Base-by-base conservation (phyloP, 192 early-diverging fungal species). In the Linnemannia hyalina region DNA sequence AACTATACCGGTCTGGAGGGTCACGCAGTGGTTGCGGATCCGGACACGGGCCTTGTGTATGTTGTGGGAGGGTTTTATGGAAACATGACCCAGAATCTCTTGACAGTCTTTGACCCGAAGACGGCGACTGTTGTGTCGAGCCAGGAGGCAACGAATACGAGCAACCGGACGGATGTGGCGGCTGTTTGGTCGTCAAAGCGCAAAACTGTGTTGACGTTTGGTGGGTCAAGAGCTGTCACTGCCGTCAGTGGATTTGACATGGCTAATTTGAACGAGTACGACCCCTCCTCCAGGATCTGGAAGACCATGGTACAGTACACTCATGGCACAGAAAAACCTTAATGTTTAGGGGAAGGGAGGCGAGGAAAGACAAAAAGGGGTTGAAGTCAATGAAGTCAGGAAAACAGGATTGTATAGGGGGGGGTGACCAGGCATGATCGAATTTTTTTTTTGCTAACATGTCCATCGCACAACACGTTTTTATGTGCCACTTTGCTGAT, bases 121-220 rank as follows among this genome's bases (percentile, higher is more conserved):
- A 74, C 55, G 3, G 29, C 47, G 26, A 74, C 70, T 0, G 23
- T 80, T 55, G 41, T 68, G 32, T 49, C 55, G 6, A 42, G 44
- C n/a, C 54, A 73, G 47, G 15, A 63, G 9, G 83, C 74, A 7
- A 44, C 73, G 0, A 40, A 46, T 8, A 13, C 75, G 1, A 68
- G 42, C 0, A 80, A 75, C 77, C 57, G 76, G 11, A 77, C 78
- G 13, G 78, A 80, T 65, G 75, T 54, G 11, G 69, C 52, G 0
- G 78, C 75, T 13, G 75, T 86, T 15, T 86, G 83, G 83, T 86
- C 83, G 29, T 68, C 52, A 10, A 32, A 36, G 6, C 47, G 75
- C n/a, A 80, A 80, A 7, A 69, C 69, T 10, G 63, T 86, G 22
- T 52, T 86, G 63, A 75, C 74, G 0, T 77, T 86, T 75, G 83